These are phyloP conservation scores for Linum tenue DNA, from an alignment of 345 rosid genomes.

Conservation along the genomic window DNA sequence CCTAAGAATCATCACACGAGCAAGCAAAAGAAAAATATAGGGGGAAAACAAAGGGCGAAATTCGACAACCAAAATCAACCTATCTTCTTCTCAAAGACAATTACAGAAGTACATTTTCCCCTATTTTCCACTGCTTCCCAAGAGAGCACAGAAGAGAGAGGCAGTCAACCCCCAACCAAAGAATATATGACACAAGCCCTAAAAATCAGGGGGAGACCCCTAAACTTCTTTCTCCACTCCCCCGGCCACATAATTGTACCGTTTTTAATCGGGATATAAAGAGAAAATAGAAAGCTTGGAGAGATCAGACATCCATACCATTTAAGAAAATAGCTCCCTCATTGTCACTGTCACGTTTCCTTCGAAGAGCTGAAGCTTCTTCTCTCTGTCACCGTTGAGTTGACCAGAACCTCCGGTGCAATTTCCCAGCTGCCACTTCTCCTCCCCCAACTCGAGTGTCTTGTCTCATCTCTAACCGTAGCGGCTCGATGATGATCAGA, in stretches of 20 bases:
- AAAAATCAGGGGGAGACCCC: too few relatives aligned
- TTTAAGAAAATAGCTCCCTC: neutral
- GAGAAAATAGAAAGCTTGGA: neutral
- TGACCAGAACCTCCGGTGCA: conserved; percentile 39
- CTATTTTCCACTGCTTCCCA: neutral
- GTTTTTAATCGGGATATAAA: neutral
- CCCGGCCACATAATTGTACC: neutral
- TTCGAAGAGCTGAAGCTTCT: conserved; percentile 40
- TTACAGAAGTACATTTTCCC: neutral
- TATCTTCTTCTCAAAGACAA: neutral
- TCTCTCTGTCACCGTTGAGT: conserved; percentile 41
- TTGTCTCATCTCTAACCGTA: conserved; percentile 45
- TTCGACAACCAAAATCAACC: neutral
- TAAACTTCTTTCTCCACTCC: too few relatives aligned
- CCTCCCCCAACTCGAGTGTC: conserved; percentile 75
- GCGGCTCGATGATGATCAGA: conserved; percentile 53
- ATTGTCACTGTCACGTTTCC: conserved; percentile 25
- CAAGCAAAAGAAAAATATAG: neutral
- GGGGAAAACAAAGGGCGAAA: neutral
- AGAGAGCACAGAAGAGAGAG: neutral
- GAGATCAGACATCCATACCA: neutral
- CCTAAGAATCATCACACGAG: too few relatives aligned
- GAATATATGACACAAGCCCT: neutral
- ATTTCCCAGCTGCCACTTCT: conserved; percentile 85
- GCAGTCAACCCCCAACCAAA: neutral